These are phyloP conservation scores for Rhizopogon sp. DNA, from an alignment of 768 basidiomycete species.

Conservation along the genomic window DNA sequence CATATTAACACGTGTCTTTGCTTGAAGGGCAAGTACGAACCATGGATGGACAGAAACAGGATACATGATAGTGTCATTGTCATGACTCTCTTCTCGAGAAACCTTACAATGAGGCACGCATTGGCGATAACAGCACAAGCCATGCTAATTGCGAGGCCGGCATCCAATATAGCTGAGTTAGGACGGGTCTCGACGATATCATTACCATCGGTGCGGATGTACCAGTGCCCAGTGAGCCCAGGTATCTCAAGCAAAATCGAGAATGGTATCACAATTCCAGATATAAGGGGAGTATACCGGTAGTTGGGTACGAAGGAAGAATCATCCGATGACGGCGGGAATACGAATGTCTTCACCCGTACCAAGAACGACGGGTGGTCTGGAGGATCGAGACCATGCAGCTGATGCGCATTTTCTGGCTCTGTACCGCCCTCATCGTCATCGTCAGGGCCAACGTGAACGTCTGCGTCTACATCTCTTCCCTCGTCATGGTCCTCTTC, in stretches of 20 bases:
- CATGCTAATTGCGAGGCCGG: conserved; percentile 65
- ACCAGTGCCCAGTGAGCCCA: conserved; percentile 73
- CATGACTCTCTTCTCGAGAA: conserved; percentile 64
- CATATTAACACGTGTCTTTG: neutral
- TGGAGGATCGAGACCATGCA: neutral
- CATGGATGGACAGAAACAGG: conserved; percentile 64
- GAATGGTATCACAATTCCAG: conserved; percentile 68
- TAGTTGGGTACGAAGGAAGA: conserved; percentile 48
- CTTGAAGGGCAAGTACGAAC: conserved; percentile 32
- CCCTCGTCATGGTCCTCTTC: neutral
- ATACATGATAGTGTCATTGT: conserved; percentile 60
- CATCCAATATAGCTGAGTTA: conserved; percentile 55
- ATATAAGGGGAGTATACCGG: conserved; percentile 59
- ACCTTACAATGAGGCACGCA: conserved; percentile 59
- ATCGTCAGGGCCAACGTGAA: too few relatives aligned
- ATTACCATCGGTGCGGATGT: conserved; percentile 43
- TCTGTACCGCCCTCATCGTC: neutral
- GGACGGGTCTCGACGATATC: conserved; percentile 39
- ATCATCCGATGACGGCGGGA: conserved; percentile 18
- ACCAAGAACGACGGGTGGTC: neutral
- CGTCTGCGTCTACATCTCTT: too few relatives aligned
- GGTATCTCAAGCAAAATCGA: conserved; percentile 82
- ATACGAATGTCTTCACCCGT: neutral
- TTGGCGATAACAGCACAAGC: conserved; percentile 66
- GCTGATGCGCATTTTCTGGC: neutral